Evolutionary conservation across 129 eudicot species (phyloP).

Genomic region (Cynara cardunculus): DNA sequence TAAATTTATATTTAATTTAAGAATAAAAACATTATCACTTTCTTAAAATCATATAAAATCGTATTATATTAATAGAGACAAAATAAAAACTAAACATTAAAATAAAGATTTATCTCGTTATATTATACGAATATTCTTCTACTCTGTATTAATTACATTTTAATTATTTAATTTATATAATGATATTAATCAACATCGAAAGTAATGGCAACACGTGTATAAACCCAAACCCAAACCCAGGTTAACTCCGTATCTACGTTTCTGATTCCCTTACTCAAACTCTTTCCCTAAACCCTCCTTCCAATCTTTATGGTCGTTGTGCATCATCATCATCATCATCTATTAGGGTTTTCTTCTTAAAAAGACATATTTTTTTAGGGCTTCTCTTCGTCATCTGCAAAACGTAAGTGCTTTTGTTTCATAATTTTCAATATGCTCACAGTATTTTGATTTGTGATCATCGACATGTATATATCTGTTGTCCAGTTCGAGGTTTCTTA

Average conservation of each 20-base stretch:
- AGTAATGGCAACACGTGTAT: neutral
- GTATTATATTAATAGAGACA: no score
- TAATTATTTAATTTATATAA: no score
- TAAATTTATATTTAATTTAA: no score
- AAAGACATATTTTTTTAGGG: neutral
- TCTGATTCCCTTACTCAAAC: conserved; percentile 42
- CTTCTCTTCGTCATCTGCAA: neutral
- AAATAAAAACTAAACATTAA: no score
- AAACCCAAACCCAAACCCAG: conserved; percentile 5
- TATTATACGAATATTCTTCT: no score
- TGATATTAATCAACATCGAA: neutral
- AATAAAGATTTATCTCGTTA: no score
- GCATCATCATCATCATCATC: neutral
- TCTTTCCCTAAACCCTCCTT: conserved; percentile 30
- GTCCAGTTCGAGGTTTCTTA: neutral
- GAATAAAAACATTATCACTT: no score
- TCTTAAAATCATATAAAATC: no score
- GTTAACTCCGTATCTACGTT: conserved; percentile 50
- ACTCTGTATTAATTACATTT: no score
- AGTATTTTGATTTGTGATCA: conserved; percentile 12
- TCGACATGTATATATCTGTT: neutral
- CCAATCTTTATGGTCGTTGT: neutral
- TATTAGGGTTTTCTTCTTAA: conserved; percentile 24
- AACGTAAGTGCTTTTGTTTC: conserved; percentile 7
- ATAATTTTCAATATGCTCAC: neutral